These are phyloP conservation scores for Hevea brasiliensis DNA, from an alignment of 345 rosid species.

Conservation along the genomic window DNA sequence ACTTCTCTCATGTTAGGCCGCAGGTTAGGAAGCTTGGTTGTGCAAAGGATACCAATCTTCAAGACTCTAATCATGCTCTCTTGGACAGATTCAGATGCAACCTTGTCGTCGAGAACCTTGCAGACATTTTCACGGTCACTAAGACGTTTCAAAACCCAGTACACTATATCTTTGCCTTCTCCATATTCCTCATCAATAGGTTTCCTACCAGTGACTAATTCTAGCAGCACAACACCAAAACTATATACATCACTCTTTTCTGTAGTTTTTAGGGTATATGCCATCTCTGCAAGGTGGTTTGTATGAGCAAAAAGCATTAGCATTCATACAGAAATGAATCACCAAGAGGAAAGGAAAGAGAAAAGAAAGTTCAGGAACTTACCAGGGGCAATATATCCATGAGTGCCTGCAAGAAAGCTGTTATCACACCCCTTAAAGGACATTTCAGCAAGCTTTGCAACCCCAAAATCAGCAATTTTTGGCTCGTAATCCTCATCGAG, in stretches of 20 bases:
- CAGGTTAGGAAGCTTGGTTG: slow-evolving; percentile 72
- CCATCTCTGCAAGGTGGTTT: slow-evolving; percentile 75
- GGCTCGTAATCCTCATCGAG: slow-evolving; percentile 67
- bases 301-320: no score
- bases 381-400: slow-evolving; percentile 96
- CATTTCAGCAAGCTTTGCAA: slow-evolving; percentile 67
- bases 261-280: slow-evolving; percentile 63
- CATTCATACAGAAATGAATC: background rate
- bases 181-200: slow-evolving; percentile 74
- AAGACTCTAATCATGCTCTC: slow-evolving; percentile 71
- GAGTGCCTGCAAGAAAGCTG: slow-evolving; percentile 75
- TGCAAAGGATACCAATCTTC: slow-evolving; percentile 69
- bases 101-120: slow-evolving; percentile 53
- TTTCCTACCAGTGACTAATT: slow-evolving; percentile 53
- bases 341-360: background rate
- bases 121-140: slow-evolving; percentile 44
- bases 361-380: slow-evolving; percentile 24
- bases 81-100: slow-evolving; percentile 34
- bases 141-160: slow-evolving; percentile 63
- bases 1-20: slow-evolving; percentile 83
- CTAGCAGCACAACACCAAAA: slow-evolving; percentile 83
- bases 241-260: slow-evolving; percentile 87
- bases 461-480: slow-evolving; percentile 86
- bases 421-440: slow-evolving; percentile 41
- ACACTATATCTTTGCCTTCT: slow-evolving; percentile 75